Evolutionary conservation across 441 rosid species (phyloP).

Genomic region (Pelargonium citronellum): DNA sequence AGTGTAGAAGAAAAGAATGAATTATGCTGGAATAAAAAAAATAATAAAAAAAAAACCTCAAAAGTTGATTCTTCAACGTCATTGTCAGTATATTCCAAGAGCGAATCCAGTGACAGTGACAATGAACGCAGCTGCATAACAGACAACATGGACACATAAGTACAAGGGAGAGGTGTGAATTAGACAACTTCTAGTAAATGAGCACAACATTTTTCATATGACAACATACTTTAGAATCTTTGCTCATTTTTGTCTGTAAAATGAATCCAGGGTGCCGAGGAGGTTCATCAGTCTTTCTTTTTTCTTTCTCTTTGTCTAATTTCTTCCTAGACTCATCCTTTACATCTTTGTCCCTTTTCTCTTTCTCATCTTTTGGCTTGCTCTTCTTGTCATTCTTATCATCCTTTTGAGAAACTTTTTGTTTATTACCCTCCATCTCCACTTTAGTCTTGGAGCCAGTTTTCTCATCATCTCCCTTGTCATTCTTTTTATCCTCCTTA

Average conservation of each 20-base stretch:
- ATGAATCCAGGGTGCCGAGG: conserved; percentile 84
- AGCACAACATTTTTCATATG: not conserved
- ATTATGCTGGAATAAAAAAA: conserved; percentile 11
- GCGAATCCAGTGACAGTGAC: conserved; percentile 84
- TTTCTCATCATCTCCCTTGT: conserved; percentile 32
- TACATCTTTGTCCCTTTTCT: conserved; percentile 35
- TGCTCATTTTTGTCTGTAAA: conserved; percentile 53
- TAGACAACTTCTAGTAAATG: conserved; percentile 3
- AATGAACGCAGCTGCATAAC: conserved; percentile 56
- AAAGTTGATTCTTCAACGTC: conserved; percentile 83
- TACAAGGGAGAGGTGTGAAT: not conserved
- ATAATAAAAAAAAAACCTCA: conserved; percentile 57
- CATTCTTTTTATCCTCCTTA: conserved; percentile 46
- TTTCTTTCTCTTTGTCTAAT: conserved; percentile 56
- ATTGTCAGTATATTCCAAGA: conserved; percentile 83
- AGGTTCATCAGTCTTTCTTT: conserved; percentile 65
- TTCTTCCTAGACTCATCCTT: conserved; percentile 45
- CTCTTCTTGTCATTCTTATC: conserved; percentile 33
- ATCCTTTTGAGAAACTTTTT: conserved; percentile 35
- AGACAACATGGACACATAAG: conserved; percentile 5
- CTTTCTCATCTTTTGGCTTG: conserved; percentile 43
- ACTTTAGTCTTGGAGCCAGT: conserved; percentile 20
- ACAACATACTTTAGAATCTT: conserved; percentile 59
- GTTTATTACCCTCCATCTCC: conserved; percentile 37
- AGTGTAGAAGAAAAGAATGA: not conserved